These are phyloP conservation scores for Apium graveolens DNA, from an alignment of 129 eudicot species.

Conservation along the genomic window DNA sequence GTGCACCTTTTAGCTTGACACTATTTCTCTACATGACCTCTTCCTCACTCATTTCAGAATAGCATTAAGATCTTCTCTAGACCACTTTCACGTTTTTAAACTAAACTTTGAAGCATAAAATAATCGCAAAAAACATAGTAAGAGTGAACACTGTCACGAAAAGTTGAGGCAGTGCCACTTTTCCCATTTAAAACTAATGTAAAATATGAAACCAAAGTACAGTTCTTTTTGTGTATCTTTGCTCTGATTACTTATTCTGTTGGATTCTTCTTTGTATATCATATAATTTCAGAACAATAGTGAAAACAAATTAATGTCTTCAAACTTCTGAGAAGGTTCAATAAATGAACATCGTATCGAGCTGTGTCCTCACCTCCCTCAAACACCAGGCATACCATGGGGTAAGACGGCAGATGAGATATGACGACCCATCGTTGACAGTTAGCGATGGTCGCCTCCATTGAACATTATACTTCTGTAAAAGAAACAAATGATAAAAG, in stretches of 20 bases:
- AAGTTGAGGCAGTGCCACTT: not conserved
- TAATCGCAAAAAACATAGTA: not conserved
- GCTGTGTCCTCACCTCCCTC: slow-evolving; percentile 7
- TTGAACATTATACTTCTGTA: not conserved
- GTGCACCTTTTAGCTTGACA: not conserved
- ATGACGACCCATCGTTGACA: not conserved
- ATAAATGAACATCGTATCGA: not conserved
- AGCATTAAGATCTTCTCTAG: not conserved
- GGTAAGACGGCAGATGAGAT: not conserved
- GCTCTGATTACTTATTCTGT: slow-evolving; percentile 8
- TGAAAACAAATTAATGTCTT: not conserved
- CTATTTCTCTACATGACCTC: not conserved
- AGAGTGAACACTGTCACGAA: not conserved
- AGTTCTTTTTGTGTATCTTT: not conserved
- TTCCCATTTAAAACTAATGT: not conserved
- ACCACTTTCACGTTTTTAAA: not conserved
- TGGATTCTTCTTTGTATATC: not conserved
- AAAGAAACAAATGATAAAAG: not conserved
- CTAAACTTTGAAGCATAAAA: not conserved
- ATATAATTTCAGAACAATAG: slow-evolving; percentile 2
- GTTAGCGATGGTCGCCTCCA: slow-evolving; percentile 2
- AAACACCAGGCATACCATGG: not conserved
- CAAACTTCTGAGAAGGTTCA: not conserved
- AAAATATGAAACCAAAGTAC: not conserved
- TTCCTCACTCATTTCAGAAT: not conserved